Evolutionary conservation across 2,329 filamentous ascomycete species (phyloP).

Genomic region (Penicillium psychrosexuale): DNA sequence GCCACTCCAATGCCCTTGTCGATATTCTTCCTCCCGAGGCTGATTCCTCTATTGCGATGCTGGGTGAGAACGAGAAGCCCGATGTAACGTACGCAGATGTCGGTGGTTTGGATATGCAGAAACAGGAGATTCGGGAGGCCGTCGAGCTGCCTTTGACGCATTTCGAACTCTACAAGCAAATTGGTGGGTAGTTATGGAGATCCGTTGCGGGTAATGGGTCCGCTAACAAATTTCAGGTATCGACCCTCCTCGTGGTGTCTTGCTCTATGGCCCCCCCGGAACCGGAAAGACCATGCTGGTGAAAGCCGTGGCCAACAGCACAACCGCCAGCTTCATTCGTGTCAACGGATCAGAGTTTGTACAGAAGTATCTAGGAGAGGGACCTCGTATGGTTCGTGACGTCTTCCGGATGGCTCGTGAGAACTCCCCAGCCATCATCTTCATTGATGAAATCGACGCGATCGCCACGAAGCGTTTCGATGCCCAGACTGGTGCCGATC

Average conservation of each 20-base stretch:
- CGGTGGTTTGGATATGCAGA: conserved; percentile 98
- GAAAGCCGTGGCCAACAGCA: conserved; percentile 97
- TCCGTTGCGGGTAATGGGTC: not conserved
- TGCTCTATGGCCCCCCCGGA: conserved; percentile 93
- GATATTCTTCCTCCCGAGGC: conserved; percentile 98
- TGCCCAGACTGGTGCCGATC: conserved; percentile 93
- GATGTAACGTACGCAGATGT: conserved; percentile 98
- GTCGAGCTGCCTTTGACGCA: conserved; percentile 95
- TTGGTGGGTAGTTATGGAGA: conserved; percentile 54
- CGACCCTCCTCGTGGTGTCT: conserved; percentile 91
- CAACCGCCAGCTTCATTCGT: conserved; percentile 95
- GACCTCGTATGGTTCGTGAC: conserved; percentile 96
- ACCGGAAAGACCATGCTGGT: conserved; percentile 97
- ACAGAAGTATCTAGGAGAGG: conserved; percentile 97
- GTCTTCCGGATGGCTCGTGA: conserved; percentile 99
- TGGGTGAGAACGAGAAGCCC: conserved; percentile 93
- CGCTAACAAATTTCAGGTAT: conserved; percentile 55
- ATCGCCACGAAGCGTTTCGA: conserved; percentile 99
- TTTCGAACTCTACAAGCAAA: conserved; percentile 98
- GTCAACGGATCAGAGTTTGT: conserved; percentile 98
- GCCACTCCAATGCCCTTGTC: conserved; percentile 96
- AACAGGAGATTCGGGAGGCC: conserved; percentile 97
- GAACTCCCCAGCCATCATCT: conserved; percentile 97
- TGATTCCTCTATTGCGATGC: conserved; percentile 97
- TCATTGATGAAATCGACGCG: conserved; percentile 98